A percentile compares a stretch with the other conserved stretches of the same genome.
Evolutionary conservation across 2,329 filamentous ascomycete genomes (phyloP).

Genomic region (Amauroascus niger): DNA sequence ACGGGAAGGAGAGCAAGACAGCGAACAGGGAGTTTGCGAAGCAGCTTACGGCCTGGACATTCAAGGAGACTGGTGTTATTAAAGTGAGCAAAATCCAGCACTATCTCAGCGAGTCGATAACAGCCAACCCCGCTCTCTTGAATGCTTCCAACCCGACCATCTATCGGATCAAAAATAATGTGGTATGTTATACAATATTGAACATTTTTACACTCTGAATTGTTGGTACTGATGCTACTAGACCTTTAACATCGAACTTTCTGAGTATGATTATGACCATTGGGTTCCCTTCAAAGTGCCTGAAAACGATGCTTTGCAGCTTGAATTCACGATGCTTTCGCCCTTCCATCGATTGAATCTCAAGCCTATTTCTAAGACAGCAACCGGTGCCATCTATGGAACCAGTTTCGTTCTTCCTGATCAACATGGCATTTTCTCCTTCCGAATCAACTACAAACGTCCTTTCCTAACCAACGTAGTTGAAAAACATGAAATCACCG

Average conservation of each 20-base stretch:
- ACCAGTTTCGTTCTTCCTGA: slow-evolving; percentile 76
- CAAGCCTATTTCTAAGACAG: slow-evolving; percentile 46
- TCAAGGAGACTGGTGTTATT: slow-evolving; percentile 85
- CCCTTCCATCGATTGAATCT: slow-evolving; percentile 87
- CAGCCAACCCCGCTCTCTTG: slow-evolving; percentile 43
- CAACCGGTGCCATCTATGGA: slow-evolving; percentile 63
- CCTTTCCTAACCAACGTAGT: slow-evolving; percentile 83
- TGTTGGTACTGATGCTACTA: slow-evolving; percentile 29
- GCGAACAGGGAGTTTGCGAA: slow-evolving; percentile 78
- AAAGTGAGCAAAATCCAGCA: slow-evolving; percentile 78
- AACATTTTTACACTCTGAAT: background rate
- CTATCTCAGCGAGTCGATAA: slow-evolving; percentile 48
- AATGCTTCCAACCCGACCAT: slow-evolving; percentile 64
- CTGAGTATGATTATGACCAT: slow-evolving; percentile 67
- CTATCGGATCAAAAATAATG: slow-evolving; percentile 93
- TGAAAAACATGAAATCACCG: slow-evolving; percentile 89
- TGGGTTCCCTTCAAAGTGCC: slow-evolving; percentile 66
- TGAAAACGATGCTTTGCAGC: slow-evolving; percentile 64
- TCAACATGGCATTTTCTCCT: slow-evolving; percentile 99
- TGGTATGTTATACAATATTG: slow-evolving; percentile 54
- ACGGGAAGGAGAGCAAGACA: slow-evolving; percentile 52
- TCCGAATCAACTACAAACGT: slow-evolving; percentile 92
- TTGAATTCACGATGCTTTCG: slow-evolving; percentile 98
- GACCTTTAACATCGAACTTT: slow-evolving; percentile 80
- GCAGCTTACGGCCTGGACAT: slow-evolving; percentile 84